Percentiles rank a stretch among this genome's conserved stretches.
These are phyloP conservation scores for Phytopythium sindhum DNA, from an alignment of 352 stramenopile genomes.

Conservation along the genomic window DNA sequence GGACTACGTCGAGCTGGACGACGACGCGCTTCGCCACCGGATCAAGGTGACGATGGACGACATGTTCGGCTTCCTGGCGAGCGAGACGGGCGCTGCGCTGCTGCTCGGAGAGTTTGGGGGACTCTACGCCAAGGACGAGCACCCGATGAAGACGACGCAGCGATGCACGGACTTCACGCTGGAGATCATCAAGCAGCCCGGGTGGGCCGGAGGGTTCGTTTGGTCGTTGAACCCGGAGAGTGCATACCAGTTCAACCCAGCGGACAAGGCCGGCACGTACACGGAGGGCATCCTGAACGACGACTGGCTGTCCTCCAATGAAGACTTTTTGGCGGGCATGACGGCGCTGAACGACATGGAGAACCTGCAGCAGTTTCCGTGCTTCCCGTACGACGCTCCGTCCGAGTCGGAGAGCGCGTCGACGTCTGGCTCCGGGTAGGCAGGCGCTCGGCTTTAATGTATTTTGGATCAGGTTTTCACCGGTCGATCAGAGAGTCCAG, in stretches of 20 bases:
- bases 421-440: not conserved
- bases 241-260: constrained; percentile 63
- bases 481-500: not conserved
- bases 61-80: constrained; percentile 64
- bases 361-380: constrained; percentile 49
- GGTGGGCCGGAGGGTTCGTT: constrained; percentile 59
- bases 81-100: constrained; percentile 40
- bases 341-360: constrained; percentile 45
- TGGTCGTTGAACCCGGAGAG: constrained; percentile 74
- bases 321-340: constrained; percentile 38
- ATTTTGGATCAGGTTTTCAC: not conserved
- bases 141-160: constrained; percentile 54
- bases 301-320: constrained; percentile 56
- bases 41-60: constrained; percentile 52
- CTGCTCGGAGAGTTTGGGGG: constrained; percentile 68
- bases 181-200: constrained; percentile 44
- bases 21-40: constrained; percentile 31
- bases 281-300: constrained; percentile 45
- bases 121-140: constrained; percentile 48
- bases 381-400: constrained; percentile 23
- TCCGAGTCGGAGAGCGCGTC: not conserved
- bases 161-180: constrained; percentile 60
- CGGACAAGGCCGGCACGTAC: constrained; percentile 30
- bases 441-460: not conserved
- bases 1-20: constrained; percentile 49